phyloP scores from a whole-genome alignment of 2,329 filamentous ascomycete species.

The Chaetothyriales sp. region DNA sequence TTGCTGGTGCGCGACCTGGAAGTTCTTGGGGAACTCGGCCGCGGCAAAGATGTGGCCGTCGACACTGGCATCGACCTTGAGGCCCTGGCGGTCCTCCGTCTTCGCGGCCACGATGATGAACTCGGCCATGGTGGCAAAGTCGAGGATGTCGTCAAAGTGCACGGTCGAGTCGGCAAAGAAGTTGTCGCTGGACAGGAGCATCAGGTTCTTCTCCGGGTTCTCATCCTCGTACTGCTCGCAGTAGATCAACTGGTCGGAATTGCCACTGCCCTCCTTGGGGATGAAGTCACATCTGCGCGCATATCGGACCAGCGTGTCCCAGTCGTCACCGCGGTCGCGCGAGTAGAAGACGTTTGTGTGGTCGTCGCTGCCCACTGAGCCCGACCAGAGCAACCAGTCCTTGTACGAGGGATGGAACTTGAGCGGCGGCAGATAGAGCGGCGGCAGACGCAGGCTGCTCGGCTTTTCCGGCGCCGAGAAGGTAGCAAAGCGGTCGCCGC shows the following conservation, averaged over 20 bases:
- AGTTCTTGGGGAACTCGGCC: constrained; percentile 73
- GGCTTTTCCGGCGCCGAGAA: constrained; percentile 56
- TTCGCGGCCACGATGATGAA: constrained; percentile 72
- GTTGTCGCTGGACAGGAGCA: constrained; percentile 63
- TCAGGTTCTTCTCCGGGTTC: constrained; percentile 46
- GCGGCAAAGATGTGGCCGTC: constrained; percentile 71
- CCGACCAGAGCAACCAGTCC: constrained; percentile 88
- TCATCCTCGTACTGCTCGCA: constrained; percentile 50
- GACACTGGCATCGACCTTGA: constrained; percentile 68
- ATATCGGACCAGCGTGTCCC: constrained; percentile 59
- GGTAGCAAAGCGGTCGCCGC: constrained; percentile 55
- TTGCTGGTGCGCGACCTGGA: constrained; percentile 60
- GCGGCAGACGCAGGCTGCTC: constrained; percentile 26
- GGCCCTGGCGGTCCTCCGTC: constrained; percentile 45
- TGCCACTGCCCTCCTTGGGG: constrained; percentile 39
- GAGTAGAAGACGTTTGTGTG: constrained; percentile 62
- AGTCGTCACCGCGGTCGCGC: constrained; percentile 61
- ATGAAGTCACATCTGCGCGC: constrained; percentile 80
- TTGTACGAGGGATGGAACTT: constrained; percentile 72
- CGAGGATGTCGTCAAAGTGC: constrained; percentile 56
- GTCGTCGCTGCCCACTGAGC: constrained; percentile 48
- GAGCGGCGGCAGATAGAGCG: constrained; percentile 37
- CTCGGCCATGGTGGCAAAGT: constrained; percentile 89
- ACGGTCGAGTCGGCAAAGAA: constrained; percentile 55
- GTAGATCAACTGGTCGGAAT: constrained; percentile 41